Base-by-base conservation (phyloP, 345 rosid species). In the Aquilaria yunnanensis region DNA sequence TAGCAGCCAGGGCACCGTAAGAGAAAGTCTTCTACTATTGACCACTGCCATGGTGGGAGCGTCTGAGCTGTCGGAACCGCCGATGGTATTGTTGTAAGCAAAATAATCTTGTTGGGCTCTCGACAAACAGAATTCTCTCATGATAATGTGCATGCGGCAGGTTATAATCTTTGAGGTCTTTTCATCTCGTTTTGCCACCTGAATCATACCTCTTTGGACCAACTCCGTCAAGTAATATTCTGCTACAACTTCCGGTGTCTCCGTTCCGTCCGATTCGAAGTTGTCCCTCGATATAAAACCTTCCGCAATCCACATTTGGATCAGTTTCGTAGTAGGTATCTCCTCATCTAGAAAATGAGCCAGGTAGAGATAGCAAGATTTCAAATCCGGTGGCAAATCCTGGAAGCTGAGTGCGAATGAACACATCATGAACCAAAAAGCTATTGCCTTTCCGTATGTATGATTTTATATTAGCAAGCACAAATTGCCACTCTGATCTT, bases 131-230 rank as follows among this genome's bases (percentile, higher is more conserved):
- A 77, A 37, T 4, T 77, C 79, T n/a, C 81, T 70, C 72, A 80
- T 69, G 50, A 74, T 64, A 46, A 76, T 73, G 13, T 80, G 79
- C 37, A 80, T 73, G 43, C 56, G 73, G 14, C 81, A 80, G 11
- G 63, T 61, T 59, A 66, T 71, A 37, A 77, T 64, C 57, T 63
- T 71, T 58, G 77, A 77, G 5, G 69, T 67, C 23, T 16, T 16
- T 43, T 50, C 54, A n/a, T 60, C 61, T 6, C 59, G 64, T 12
- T 54, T 29, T 6, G 11, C 75, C 52, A 72, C 67, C 23, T 77
- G 64, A 67, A 80, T 70, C 77, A 74, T 62, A 3, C 72, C 68
- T 64, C 77, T 70, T 3, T 70, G 57, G 7, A 62, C 58, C 56
- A 80, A 59, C 57, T 72, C 65, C 47, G 8, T 54, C 31, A 80